A percentile compares a stretch with the other conserved stretches of the same genome.
Conservation (phyloP, 2,329 filamentous ascomycete genomes). For the Hymenoscyphus occultus region DNA sequence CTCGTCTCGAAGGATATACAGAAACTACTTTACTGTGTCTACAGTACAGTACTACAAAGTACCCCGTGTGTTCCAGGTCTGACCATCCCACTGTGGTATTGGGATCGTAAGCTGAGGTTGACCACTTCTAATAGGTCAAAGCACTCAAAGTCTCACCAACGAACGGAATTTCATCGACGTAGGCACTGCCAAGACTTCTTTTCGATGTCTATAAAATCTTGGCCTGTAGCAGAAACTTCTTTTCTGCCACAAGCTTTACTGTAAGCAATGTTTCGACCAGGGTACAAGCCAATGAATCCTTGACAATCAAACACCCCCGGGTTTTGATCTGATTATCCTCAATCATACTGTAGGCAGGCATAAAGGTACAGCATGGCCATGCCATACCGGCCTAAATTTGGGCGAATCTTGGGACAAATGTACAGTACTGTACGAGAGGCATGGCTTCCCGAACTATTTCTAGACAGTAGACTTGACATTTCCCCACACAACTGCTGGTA, state of each 20-base stretch:
- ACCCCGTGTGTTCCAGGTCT: no score
- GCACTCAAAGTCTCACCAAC: not conserved
- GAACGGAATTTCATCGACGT: not conserved
- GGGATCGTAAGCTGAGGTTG: not conserved
- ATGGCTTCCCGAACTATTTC: not conserved
- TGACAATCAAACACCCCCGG: not conserved
- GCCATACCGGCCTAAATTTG: not conserved
- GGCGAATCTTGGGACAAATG: not conserved
- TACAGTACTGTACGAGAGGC: not conserved
- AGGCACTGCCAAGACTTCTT: not conserved
- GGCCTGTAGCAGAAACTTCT: constrained; percentile 1
- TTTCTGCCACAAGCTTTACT: not conserved
- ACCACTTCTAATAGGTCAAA: constrained; percentile 2
- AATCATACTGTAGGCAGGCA: not conserved
- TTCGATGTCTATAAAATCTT: not conserved
- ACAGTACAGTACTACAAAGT: no score
- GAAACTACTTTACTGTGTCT: no score
- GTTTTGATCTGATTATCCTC: not conserved
- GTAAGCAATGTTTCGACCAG: not conserved
- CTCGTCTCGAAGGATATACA: no score
- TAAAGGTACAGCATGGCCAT: not conserved
- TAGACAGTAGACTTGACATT: no score
- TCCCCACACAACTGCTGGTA: no score
- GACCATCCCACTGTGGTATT: not conserved
- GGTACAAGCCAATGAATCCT: not conserved